Evolutionary conservation across 2,329 filamentous ascomycete species (phyloP), one percentile per base, ranked within the genome.

Genomic region (Teratosphaeria zuluensis): DNA sequence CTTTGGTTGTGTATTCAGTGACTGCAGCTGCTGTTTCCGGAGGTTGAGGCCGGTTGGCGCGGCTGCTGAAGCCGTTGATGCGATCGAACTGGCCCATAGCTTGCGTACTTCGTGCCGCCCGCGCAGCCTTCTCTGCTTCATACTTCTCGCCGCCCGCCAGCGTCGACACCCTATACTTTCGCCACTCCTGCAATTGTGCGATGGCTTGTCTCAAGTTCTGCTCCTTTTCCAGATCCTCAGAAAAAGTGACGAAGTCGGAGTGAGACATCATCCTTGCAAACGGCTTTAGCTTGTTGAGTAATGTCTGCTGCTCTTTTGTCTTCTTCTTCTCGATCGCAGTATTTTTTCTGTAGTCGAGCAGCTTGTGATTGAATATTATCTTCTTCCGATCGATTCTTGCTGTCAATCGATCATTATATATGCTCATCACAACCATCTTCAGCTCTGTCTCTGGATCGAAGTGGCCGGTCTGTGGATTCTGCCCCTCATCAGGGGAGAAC

Each of bases 251-350:
- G 68, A 95, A 97, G 72, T 99, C 94, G 53, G 87, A 81, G 66
- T 88, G 87, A 68, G 92, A 95, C 92, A 97, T 96, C 84, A 97
- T 95, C 51, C 92, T 84, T 2, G 91, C 92, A 68, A 96, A 96
- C 0, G 94, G 94, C 68, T 99, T 99, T 4, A 91, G 88, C 72
- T 95, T 96, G 75, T 92, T 92, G 16, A 96, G 75, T 14, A 97
- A 76, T 56, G 97, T 94, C 57, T 88, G 84, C 73, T 99, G 94
- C 71, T 99, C 94, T 70, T 97, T 97, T 0, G 90, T 95, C 35
- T 92, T 84, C 76, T 92, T 96, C 82, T 97, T 99, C 70, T 99
- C 94, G 4, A 87, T 74, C 55, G 90, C 88, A 30, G 84, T 87
- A 71, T 96, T 96, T 73, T 96, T 95, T 62, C 91, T 82, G 69